Evolutionary conservation across 2,329 filamentous ascomycete species (phyloP).

Genomic region (Clonostachys sp.): DNA sequence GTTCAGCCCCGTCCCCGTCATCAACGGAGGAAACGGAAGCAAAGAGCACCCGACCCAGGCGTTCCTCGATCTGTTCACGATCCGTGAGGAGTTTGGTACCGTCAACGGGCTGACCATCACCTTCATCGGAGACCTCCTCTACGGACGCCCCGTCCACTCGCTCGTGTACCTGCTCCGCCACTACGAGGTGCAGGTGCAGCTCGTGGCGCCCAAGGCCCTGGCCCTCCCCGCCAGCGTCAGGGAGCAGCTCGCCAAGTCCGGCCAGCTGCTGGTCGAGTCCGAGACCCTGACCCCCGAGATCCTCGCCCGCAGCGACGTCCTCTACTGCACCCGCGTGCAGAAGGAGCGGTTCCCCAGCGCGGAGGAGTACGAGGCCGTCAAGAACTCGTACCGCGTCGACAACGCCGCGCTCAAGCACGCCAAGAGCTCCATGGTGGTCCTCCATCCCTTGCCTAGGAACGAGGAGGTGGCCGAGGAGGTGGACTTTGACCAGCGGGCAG

Average conservation of each 20-base stretch:
- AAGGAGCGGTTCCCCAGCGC: slow-evolving; percentile 88
- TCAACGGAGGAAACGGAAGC: slow-evolving; percentile 96
- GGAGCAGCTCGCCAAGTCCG: slow-evolving; percentile 65
- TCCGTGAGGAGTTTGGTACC: slow-evolving; percentile 93
- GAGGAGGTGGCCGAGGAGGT: slow-evolving; percentile 93
- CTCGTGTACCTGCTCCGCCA: slow-evolving; percentile 89
- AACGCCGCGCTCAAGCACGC: slow-evolving; percentile 86
- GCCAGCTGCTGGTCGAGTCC: slow-evolving; percentile 73
- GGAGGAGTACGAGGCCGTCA: slow-evolving; percentile 79
- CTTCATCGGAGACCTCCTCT: slow-evolving; percentile 88
- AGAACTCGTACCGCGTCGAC: slow-evolving; percentile 85
- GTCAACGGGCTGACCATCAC: slow-evolving; percentile 95
- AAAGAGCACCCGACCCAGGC: slow-evolving; percentile 97
- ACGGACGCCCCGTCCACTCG: slow-evolving; percentile 93
- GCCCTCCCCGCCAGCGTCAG: slow-evolving; percentile 72
- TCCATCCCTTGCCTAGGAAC: slow-evolving; percentile 94
- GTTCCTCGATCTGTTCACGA: slow-evolving; percentile 96
- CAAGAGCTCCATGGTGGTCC: slow-evolving; percentile 88
- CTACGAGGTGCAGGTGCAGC: slow-evolving; percentile 92
- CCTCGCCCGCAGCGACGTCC: slow-evolving; percentile 78
- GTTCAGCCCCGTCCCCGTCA: slow-evolving; percentile 84
- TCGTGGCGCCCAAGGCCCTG: slow-evolving; percentile 79
- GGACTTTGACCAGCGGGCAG: slow-evolving; percentile 92
- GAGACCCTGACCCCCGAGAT: slow-evolving; percentile 82
- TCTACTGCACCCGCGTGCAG: slow-evolving; percentile 96